These are phyloP conservation scores for Chlorella sp. DNA, from an alignment of 139 green algal species.

Conservation along the genomic window DNA sequence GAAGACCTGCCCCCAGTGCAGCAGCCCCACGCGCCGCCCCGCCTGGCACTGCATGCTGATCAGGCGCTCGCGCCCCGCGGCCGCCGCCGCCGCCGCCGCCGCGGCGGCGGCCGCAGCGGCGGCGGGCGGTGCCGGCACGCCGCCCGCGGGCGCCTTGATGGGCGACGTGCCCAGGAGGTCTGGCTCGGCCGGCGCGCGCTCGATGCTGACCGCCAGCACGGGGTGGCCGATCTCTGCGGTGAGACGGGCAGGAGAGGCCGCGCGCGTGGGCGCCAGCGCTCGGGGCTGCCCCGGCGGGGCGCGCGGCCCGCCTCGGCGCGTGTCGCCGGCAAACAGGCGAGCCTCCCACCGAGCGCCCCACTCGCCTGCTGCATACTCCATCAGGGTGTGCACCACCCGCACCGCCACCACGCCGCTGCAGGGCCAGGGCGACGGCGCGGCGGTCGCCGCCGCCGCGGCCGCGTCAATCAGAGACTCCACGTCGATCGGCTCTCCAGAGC, in stretches of 20 bases:
- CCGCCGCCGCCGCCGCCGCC: neutral
- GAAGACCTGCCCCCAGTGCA: constrained; percentile 42
- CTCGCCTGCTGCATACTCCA: constrained; percentile 31
- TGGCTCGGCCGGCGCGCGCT: neutral
- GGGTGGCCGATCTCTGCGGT: constrained; percentile 22
- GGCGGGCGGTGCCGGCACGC: neutral
- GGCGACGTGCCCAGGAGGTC: neutral
- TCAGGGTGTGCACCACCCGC: constrained; percentile 29
- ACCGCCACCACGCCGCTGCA: constrained; percentile 28
- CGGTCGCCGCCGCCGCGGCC: neutral
- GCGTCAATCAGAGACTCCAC: too few species aligned
- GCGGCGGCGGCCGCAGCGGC: neutral
- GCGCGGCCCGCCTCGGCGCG: too few species aligned
- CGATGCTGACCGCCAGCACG: constrained; percentile 27
- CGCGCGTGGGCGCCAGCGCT: too few species aligned
- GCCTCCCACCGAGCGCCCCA: too few species aligned
- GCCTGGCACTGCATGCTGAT: constrained; percentile 25
- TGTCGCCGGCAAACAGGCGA: too few species aligned
- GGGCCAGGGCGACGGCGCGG: neutral
- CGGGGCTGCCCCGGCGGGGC: too few species aligned
- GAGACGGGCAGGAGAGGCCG: neutral
- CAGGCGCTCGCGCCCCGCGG: constrained; percentile 4
- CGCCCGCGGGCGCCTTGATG: neutral
- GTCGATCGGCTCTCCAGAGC: too few species aligned
- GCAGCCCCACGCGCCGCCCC: constrained; percentile 20